Base-by-base conservation (phyloP, 164 flowering plant species). In the Stephania cephalantha region DNA sequence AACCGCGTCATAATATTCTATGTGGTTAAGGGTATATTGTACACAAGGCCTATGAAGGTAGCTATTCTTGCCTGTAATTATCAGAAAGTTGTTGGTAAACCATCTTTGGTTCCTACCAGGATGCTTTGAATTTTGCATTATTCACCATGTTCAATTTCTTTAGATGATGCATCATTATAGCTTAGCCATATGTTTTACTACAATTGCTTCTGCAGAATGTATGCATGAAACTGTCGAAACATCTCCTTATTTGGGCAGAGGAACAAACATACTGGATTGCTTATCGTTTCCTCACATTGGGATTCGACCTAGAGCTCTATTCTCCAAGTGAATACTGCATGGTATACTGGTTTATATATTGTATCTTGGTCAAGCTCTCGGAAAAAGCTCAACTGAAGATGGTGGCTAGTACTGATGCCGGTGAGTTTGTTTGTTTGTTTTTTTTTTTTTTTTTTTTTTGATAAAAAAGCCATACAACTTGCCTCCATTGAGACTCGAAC, bases 261-360 rank as follows among this genome's bases (percentile, higher is more conserved):
- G 97, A 93, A 86, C 97, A 91, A 83, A 91, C 93, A 6, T 94
- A 89, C 77, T 94, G 98, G 99, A 88, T 96, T 71, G 97, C 98
- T 78, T 86, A 81, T 50, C 94, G 98, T 31, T 96, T 94, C 79
- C 92, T 96, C 70, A 76, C 87, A 73, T 75, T 92, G 87, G 99
- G 99, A 10, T 96, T 96, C 79, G 99, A 96, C 72, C 78, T 96
- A 78, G 99, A 92, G 53, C 93, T 96, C 45, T 96, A 96, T 81
- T 92, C 97, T n/a, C 87, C 90, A 7, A 76, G 85, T 78, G 98
- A 96, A 78, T 96, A 92, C 83, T 94, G 98, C 89, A 96, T 96
- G 99, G 93, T 92, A 9, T 94, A 96, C 79, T 94, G 98, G 99
- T 96, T 92, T 85, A 75, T 88, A 72, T 90, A 89, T 78, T 85